A percentile compares a stretch with the other conserved stretches of the same genome.
Conservation (phyloP, 2,329 filamentous ascomycete genomes). For the Tympanopsis confertula region DNA sequence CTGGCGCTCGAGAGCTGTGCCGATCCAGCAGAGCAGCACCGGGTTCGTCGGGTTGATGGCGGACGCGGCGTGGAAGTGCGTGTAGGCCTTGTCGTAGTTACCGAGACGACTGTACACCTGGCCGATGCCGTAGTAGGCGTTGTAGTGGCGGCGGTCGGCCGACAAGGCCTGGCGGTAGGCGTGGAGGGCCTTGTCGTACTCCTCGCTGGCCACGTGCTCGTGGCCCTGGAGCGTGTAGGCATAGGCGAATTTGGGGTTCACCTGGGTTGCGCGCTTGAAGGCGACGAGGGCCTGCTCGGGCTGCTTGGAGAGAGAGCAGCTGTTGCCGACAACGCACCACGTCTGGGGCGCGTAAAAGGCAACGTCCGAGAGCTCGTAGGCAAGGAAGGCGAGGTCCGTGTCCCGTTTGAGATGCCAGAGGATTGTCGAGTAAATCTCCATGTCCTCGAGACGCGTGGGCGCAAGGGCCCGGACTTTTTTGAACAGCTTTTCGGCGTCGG, state of each 20-base stretch:
- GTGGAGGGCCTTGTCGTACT: conserved; percentile 86
- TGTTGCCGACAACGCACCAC: conserved; percentile 92
- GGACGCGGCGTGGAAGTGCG: conserved; percentile 80
- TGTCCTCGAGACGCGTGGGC: conserved; percentile 77
- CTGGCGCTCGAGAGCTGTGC: conserved; percentile 77
- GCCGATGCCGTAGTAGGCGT: conserved; percentile 85
- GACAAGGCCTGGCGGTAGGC: conserved; percentile 78
- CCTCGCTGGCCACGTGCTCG: conserved; percentile 89
- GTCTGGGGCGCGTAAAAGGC: conserved; percentile 85
- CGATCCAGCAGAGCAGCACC: conserved; percentile 84
- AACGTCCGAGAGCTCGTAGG: conserved; percentile 77
- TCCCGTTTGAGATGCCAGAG: conserved; percentile 96
- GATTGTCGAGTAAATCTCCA: conserved; percentile 97
- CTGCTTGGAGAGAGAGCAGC: conserved; percentile 82
- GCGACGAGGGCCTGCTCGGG: conserved; percentile 89
- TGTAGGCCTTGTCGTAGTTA: conserved; percentile 80
- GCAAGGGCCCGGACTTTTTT: conserved; percentile 66
- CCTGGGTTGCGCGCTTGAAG: conserved; percentile 86
- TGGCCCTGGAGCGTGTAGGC: conserved; percentile 93
- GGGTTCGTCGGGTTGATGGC: conserved; percentile 89
- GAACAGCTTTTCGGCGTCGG: conserved; percentile 79
- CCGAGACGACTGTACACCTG: conserved; percentile 81
- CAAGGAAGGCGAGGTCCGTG: conserved; percentile 80
- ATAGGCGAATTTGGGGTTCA: conserved; percentile 85
- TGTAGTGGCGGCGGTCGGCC: conserved; percentile 83